Evolutionary conservation across 192 early-diverging fungal species (phyloP).

Genomic region (Podila horticola): DNA sequence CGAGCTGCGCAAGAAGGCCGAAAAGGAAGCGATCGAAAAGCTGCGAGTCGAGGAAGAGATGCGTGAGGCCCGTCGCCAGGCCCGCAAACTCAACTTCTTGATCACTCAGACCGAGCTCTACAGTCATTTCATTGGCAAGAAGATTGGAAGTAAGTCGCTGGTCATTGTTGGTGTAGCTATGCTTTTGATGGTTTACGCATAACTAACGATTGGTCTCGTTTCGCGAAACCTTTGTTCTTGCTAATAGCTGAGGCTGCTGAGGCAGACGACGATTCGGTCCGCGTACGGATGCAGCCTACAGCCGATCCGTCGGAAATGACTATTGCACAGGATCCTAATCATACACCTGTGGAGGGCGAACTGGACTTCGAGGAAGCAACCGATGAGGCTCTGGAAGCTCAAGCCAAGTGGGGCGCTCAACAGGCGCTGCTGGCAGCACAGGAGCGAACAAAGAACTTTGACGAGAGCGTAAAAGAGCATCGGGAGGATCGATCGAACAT

Average conservation of each 20-base stretch:
- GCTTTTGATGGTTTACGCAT: neutral
- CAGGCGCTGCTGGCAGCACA: conserved; percentile 79
- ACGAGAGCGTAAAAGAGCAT: conserved; percentile 57
- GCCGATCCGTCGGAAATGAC: conserved; percentile 15
- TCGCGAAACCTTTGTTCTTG: neutral
- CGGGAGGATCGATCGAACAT: conserved; percentile 49
- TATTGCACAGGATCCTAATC: conserved; percentile 42
- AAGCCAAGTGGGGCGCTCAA: conserved; percentile 79
- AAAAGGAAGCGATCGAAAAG: conserved; percentile 85
- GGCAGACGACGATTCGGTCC: conserved; percentile 31
- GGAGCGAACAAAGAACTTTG: conserved; percentile 75
- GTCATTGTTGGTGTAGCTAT: neutral
- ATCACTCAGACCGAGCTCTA: conserved; percentile 94
- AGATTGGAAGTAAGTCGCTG: conserved; percentile 63
- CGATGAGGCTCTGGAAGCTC: conserved; percentile 73
- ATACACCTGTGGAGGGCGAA: conserved; percentile 45
- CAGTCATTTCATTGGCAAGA: conserved; percentile 91
- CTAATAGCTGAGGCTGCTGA: conserved; percentile 33
- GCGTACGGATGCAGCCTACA: conserved; percentile 28
- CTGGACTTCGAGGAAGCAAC: conserved; percentile 62
- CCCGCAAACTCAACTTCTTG: conserved; percentile 91
- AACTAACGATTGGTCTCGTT: too few species aligned
- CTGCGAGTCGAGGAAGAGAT: conserved; percentile 83
- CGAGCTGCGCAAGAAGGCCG: conserved; percentile 87
- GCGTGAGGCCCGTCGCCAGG: conserved; percentile 83